phyloP scores from a whole-genome alignment of 2,329 filamentous ascomycete species.

The Microcyclospora tardicrescens region DNA sequence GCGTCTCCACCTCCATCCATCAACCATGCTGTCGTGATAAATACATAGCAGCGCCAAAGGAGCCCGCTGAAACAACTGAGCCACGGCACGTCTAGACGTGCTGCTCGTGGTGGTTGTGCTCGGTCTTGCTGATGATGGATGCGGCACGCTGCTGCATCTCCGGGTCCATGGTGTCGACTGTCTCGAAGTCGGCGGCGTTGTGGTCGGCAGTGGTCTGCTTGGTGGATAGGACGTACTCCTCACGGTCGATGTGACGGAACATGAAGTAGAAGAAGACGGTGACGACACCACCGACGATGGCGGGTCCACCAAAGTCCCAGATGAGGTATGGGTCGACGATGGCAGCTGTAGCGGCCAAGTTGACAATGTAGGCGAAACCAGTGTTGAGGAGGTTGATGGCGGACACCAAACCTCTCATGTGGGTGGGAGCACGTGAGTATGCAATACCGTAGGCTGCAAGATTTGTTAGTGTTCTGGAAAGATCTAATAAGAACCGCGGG shows the following conservation, averaged over 20 bases:
- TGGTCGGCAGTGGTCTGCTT: conserved; percentile 3
- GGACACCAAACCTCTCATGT: conserved; percentile 31
- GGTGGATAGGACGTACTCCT: conserved; percentile 3
- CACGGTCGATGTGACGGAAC: conserved; percentile 3
- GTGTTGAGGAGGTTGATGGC: conserved; percentile 32
- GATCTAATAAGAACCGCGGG: not conserved
- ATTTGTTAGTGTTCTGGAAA: not conserved
- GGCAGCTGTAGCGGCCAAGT: conserved; percentile 7
- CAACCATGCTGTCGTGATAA: too few relatives aligned
- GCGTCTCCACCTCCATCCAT: too few relatives aligned
- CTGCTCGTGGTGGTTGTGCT: not conserved
- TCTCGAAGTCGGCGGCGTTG: conserved; percentile 2
- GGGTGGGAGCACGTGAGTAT: conserved; percentile 29
- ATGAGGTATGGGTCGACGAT: conserved; percentile 33
- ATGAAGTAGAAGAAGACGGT: conserved; percentile 30
- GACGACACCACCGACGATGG: conserved; percentile 36
- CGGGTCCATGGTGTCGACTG: conserved; percentile 1
- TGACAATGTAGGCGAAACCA: conserved; percentile 27
- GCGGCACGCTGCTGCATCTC: not conserved
- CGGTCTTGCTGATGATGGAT: not conserved
- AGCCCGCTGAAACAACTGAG: too few relatives aligned
- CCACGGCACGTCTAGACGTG: too few relatives aligned
- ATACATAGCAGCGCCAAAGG: too few relatives aligned
- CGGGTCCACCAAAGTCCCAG: conserved; percentile 38
- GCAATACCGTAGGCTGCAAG: conserved; percentile 30